Evolutionary conservation across 225 moss, liverwort and hornwort genomes (phyloP), one percentile per base, ranked within the genome.

Genomic region (Marchantia polymorpha): DNA sequence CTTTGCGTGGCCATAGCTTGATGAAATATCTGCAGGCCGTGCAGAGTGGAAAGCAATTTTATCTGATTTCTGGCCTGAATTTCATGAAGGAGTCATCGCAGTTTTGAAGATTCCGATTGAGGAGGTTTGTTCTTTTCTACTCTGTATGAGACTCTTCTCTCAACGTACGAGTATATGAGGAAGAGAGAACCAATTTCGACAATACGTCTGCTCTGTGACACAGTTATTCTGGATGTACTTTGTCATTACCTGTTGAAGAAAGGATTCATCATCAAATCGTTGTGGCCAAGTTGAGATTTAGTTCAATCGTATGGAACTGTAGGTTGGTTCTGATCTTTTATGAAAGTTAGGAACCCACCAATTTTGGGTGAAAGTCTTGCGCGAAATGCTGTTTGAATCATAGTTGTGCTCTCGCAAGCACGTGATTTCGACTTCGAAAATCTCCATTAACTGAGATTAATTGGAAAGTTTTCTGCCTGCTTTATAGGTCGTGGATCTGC

Each of bases 11-110:
- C 82, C 49, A 76, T 81, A 99, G 97, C 93, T 99, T 49, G 97
- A 99, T 88, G 97, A 94, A 85, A 88, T 99, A 53, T 99, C 94
- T 80, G 92, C 94, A 87, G 97, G 97, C 66, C 89, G 90, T 48
- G 89, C 88, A 69, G 81, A 92, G 49, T 99, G 97, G 97, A 99
- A 95, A 80, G 77, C 84, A 23, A 81, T 93, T 31, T 80, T 99
- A 80, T 84, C 69, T 51, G 82, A 85, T 20, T 99, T 99, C 79
- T 99, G 97, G 97, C 97, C 94, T 60, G 94, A 83, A 9, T 99
- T 99, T 80, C 97, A 95, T 77, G 89, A 81, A 82, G 91, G 73
- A 81, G 94, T 99, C 77, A 27, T 78, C 72, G 87, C 84, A 17
- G 89, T 83, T 66, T 84, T 93, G 86, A 90, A 93, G 67, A 83